Conservation (phyloP, 768 basidiomycete species). For the Leccinellum rugosiceps region DNA sequence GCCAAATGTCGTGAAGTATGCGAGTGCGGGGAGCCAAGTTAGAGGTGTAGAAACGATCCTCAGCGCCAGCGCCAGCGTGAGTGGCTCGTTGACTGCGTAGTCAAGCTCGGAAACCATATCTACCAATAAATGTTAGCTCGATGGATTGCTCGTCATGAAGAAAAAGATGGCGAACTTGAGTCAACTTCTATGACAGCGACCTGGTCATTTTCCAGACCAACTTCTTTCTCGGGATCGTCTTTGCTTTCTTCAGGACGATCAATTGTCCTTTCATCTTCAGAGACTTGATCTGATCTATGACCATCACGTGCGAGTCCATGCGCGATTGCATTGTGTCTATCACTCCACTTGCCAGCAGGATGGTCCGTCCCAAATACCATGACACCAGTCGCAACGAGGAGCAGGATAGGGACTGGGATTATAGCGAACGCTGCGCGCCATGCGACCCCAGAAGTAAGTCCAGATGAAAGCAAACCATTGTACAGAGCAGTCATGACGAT, state of each 20-base stretch:
- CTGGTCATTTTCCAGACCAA: conserved; percentile 17
- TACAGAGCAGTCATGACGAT: conserved; percentile 55
- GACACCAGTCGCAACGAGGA: conserved; percentile 38
- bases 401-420: conserved; percentile 53
- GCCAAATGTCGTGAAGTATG: conserved; percentile 56
- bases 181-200: conserved; percentile 7
- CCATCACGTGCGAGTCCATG: not conserved
- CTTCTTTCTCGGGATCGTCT: conserved; percentile 26
- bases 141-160: not conserved
- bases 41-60: conserved; percentile 39
- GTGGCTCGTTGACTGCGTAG: conserved; percentile 43
- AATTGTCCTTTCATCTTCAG: conserved; percentile 10
- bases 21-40: conserved; percentile 54
- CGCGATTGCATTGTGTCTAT: conserved; percentile 41
- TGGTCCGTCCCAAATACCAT: conserved; percentile 51
- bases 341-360: conserved; percentile 51
- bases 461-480: conserved; percentile 34
- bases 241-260: conserved; percentile 18
- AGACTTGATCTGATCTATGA: not conserved
- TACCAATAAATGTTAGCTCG: not conserved
- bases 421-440: conserved; percentile 57
- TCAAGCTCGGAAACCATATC: conserved; percentile 37
- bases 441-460: conserved; percentile 39
- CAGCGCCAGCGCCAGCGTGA: conserved; percentile 34
- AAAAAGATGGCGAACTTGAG: not conserved